Conservation (phyloP, 495 filamentous ascomycete genomes). For the Penicillium malachiteum region DNA sequence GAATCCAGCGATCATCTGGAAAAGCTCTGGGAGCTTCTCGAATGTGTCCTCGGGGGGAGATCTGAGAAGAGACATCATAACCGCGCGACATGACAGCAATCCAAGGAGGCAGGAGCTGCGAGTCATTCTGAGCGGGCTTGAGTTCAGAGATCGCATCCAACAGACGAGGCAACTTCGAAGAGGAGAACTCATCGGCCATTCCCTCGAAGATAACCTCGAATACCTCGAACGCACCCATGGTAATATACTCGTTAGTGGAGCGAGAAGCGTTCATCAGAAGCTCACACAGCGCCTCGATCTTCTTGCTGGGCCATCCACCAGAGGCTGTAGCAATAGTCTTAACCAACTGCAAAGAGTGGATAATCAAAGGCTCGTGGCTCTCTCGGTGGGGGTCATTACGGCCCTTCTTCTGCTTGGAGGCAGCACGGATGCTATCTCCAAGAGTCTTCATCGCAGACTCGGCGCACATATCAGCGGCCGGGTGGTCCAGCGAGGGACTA, state of each 20-base stretch:
- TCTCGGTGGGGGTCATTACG: conserved; percentile 42
- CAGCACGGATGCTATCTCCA: conserved; percentile 61
- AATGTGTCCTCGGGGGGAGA: conserved; percentile 85
- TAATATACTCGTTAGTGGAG: conserved; percentile 89
- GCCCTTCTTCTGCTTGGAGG: conserved; percentile 67
- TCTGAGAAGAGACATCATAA: conserved; percentile 88
- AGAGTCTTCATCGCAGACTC: conserved; percentile 79
- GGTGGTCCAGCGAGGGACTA: conserved; percentile 88
- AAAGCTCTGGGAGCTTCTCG: conserved; percentile 77
- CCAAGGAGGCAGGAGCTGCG: conserved; percentile 91
- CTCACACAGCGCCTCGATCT: conserved; percentile 89
- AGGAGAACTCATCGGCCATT: conserved; percentile 81
- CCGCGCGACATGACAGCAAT: conserved; percentile 91
- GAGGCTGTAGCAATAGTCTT: conserved; percentile 83
- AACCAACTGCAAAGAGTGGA: conserved; percentile 87
- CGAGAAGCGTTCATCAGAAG: conserved; percentile 81
- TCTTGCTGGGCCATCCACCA: conserved; percentile 95
- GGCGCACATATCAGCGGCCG: conserved; percentile 92
- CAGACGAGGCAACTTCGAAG: conserved; percentile 82
- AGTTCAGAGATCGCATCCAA: conserved; percentile 86
- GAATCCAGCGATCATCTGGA: conserved; percentile 72
- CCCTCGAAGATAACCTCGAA: conserved; percentile 94
- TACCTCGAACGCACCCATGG: conserved; percentile 91
- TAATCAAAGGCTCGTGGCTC: conserved; percentile 75
- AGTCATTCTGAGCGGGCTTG: conserved; percentile 85